A percentile compares a stretch with the other conserved stretches of the same genome.
Conservation (phyloP, 1,139 yeast genomes). For the Yamadazyma sp. region DNA sequence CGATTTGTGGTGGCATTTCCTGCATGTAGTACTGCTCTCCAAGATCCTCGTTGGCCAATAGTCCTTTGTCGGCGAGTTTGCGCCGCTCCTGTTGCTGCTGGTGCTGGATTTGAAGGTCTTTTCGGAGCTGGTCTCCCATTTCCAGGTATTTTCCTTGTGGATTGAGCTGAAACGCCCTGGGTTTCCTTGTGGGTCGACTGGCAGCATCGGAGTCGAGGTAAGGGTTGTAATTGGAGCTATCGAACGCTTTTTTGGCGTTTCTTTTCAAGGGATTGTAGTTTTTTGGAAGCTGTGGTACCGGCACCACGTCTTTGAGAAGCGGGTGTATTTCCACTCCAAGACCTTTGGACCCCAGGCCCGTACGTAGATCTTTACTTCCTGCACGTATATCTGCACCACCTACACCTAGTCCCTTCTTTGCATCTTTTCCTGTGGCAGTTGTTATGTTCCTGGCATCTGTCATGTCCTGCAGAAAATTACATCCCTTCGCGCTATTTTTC, state of each 20-base stretch:
- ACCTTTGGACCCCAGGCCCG: conserved; percentile 22
- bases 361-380: not conserved
- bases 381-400: not conserved
- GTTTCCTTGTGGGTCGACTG: conserved; percentile 18
- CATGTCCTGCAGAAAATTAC: not conserved
- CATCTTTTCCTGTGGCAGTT: not conserved
- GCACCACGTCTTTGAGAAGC: conserved; percentile 34
- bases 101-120: conserved; percentile 29
- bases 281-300: conserved; percentile 24
- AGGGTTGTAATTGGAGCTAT: conserved; percentile 50
- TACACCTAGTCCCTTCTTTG: no score
- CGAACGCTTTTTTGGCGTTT: conserved; percentile 9
- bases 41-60: conserved; percentile 44
- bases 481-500: conserved; percentile 1
- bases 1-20: conserved; percentile 55
- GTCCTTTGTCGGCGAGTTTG: conserved; percentile 37
- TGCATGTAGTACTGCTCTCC: conserved; percentile 55
- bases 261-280: conserved; percentile 30
- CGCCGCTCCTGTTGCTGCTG: conserved; percentile 13
- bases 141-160: conserved; percentile 61
- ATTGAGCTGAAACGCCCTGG: conserved; percentile 49
- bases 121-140: conserved; percentile 46
- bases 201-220: conserved; percentile 36
- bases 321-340: conserved; percentile 64
- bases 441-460: not conserved